Conservation (phyloP, 2,329 filamentous ascomycete species). For the Teratosphaeria zuluensis region DNA sequence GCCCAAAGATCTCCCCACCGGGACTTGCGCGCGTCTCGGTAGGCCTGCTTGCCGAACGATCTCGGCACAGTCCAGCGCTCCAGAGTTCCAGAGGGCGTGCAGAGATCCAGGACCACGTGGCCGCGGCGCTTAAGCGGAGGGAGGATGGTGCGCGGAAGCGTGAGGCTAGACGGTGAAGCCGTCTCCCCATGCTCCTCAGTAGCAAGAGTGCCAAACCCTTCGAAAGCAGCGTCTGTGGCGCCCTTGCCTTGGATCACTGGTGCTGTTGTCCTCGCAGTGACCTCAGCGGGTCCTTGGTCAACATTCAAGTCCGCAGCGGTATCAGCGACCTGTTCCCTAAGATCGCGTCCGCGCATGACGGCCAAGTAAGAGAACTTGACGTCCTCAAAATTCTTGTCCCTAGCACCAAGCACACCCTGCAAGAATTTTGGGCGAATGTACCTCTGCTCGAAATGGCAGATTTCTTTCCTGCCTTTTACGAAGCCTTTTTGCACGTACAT, state of each 20-base stretch:
- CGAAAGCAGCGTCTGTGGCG: slow-evolving; percentile 58
- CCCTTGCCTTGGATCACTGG: slow-evolving; percentile 15
- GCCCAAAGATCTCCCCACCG: slow-evolving; percentile 94
- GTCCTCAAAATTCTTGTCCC: slow-evolving; percentile 75
- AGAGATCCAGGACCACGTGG: slow-evolving; percentile 83
- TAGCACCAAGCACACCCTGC: slow-evolving; percentile 61
- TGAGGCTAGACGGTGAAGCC: slow-evolving; percentile 39
- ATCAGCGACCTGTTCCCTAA: slow-evolving; percentile 28
- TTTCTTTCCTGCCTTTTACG: slow-evolving; percentile 69
- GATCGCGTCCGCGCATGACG: slow-evolving; percentile 64
- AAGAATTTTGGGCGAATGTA: slow-evolving; percentile 78
- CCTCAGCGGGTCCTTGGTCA: background rate
- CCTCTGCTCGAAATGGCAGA: slow-evolving; percentile 82
- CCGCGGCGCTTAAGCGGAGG: slow-evolving; percentile 78
- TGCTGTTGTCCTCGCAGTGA: background rate
- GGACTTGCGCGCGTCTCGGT: slow-evolving; percentile 84
- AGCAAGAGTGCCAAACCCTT: slow-evolving; percentile 49
- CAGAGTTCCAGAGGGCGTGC: slow-evolving; percentile 72
- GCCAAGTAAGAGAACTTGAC: slow-evolving; percentile 84
- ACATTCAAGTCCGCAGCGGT: background rate
- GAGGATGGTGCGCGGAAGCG: slow-evolving; percentile 68
- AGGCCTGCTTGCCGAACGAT: slow-evolving; percentile 70
- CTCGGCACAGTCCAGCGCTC: slow-evolving; percentile 91
- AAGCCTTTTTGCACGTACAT: slow-evolving; percentile 69
- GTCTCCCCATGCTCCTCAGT: background rate